Conservation (phyloP, 306 rosid species). For the Fragaria iinumae region DNA sequence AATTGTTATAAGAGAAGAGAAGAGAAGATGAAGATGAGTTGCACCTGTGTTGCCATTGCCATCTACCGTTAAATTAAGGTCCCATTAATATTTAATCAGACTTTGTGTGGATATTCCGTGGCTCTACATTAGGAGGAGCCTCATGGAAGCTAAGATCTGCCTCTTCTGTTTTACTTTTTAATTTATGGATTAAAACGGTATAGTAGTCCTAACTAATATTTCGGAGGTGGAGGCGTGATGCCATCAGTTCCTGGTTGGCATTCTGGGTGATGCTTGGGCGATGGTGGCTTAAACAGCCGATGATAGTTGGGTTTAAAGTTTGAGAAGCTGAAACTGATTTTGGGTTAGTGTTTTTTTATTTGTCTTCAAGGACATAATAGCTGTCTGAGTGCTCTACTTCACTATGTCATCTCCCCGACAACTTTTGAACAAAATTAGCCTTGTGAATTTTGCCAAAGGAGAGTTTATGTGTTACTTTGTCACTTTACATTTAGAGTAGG, state of each 20-base stretch:
- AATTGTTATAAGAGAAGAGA: not conserved
- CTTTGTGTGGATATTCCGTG: not conserved
- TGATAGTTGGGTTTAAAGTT: not conserved
- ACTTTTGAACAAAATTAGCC: not conserved
- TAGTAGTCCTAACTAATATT: not conserved
- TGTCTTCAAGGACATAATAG: not conserved
- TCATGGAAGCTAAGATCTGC: not conserved
- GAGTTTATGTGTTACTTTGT: not conserved
- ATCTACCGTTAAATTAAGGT: not conserved
- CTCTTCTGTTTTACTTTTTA: not conserved
- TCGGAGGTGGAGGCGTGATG: not conserved
- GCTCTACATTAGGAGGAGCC: not conserved
- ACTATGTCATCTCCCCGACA: not conserved
- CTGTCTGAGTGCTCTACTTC: not conserved
- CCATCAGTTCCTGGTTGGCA: not conserved
- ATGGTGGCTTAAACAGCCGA: not conserved
- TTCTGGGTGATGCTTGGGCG: not conserved
- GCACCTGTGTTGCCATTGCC: not conserved
- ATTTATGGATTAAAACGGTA: too few relatives aligned
- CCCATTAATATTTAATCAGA: not conserved
- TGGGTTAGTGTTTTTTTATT: not conserved
- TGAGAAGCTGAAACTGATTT: not conserved
- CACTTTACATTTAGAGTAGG: not conserved
- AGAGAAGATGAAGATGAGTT: not conserved
- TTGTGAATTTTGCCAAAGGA: not conserved